Evolutionary conservation across 2,329 filamentous ascomycete genomes (phyloP), one percentile per base, ranked within the genome.

Genomic region (Claviceps monticola): DNA sequence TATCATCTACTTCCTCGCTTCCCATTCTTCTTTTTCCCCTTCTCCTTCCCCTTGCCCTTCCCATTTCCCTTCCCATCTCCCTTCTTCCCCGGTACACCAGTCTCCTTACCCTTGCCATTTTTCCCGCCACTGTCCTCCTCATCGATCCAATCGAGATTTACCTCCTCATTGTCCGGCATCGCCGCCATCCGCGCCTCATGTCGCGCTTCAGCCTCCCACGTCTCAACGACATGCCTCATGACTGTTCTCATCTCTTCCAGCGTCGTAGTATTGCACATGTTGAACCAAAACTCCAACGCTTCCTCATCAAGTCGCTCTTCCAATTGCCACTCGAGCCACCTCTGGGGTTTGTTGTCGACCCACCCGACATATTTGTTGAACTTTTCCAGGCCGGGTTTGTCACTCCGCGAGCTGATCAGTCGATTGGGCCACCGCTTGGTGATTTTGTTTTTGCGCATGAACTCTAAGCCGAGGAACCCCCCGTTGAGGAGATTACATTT

Each of bases 291-390:
- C 2, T 16, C n/a, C 6, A 49, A 14, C n/a, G 34, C 4, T 19
- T 41, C 39, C 23, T 42, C 38, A 14, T 29, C 38, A 21, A 11
- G 4, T 2, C 6, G 23, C 23, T 41, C 37, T 9, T 49, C 38
- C 23, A 49, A 16, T 17, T 49, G 58, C 62, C 62, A 64, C 49
- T 64, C 62, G 4, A 64, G 46, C 61, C 61, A 63, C 46, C 57
- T 55, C 19, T 55, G 47, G 2, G 61, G 58, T 26, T 39, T 52
- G 14, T 41, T 45, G 46, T 56, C 46, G 5, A 55, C 49, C 61
- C 61, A 63, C 1, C 58, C 53, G 6, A 62, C 16, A 53, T 52
- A 59, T 29, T 58, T 57, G 39, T 60, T 56, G 9, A 60, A 59
- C 11, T 59, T 56, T 17, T 52, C 26, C 17, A 53, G 26, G 2